A percentile compares a stretch with the other conserved stretches of the same genome.
Evolutionary conservation across 1,284 basidiomycete species (phyloP).

Genomic region (Peniophora sp.): DNA sequence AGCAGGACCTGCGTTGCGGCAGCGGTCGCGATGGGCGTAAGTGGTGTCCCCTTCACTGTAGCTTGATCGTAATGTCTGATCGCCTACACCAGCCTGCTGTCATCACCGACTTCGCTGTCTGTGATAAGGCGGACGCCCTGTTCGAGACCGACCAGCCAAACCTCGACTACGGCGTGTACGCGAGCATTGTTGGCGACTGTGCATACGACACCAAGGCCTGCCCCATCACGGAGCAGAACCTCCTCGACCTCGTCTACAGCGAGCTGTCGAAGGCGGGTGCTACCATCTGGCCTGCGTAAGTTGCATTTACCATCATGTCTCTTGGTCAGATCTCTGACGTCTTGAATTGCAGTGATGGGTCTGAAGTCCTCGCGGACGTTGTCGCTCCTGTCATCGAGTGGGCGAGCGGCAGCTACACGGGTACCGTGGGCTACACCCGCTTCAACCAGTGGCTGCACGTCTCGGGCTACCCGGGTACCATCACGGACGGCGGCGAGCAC

Average conservation of each 20-base stretch:
- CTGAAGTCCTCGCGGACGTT: background rate
- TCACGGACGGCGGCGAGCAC: no score
- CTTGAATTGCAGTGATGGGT: background rate
- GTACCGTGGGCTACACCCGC: background rate
- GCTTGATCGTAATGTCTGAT: background rate
- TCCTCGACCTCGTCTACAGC: constrained; percentile 2
- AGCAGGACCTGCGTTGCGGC: background rate
- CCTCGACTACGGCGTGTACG: constrained; percentile 1
- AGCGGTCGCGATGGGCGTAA: background rate
- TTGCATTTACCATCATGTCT: background rate
- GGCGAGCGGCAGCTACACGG: background rate
- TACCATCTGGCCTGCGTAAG: background rate
- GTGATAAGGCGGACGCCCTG: background rate
- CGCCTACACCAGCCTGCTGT: background rate
- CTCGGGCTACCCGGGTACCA: no score
- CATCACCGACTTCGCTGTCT: background rate
- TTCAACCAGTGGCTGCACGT: background rate
- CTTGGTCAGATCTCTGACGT: background rate
- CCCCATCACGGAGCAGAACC: background rate
- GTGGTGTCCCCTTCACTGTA: background rate
- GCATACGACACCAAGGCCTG: background rate
- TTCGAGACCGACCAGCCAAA: background rate
- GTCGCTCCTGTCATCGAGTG: background rate
- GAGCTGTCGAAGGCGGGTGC: background rate
- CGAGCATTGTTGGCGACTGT: background rate